Percentiles rank a stretch among this genome's conserved stretches.
phyloP scores from a whole-genome alignment of 1,139 yeast genomes.

The Sugiyamaella sp. region DNA sequence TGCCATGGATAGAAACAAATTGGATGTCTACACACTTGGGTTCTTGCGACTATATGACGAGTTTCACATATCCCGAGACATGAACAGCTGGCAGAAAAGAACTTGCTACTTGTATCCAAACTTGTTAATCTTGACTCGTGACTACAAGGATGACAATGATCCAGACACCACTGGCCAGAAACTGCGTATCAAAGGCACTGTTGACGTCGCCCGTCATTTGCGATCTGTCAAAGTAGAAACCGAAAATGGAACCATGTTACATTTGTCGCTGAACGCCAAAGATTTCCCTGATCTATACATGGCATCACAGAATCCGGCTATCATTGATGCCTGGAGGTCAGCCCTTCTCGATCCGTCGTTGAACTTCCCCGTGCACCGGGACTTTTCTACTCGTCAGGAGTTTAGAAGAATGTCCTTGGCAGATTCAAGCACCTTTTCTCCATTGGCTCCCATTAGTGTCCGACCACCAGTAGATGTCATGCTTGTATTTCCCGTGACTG shows the following conservation, averaged over 20 bases:
- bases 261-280: constrained; percentile 6
- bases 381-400: constrained; percentile 11
- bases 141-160: constrained; percentile 9
- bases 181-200: constrained; percentile 27
- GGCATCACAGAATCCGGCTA: constrained; percentile 15
- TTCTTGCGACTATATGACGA: constrained; percentile 28
- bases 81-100: constrained; percentile 29
- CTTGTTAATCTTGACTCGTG: constrained; percentile 28
- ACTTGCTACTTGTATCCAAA: constrained; percentile 33
- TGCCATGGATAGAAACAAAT: constrained; percentile 27
- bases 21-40: constrained; percentile 30
- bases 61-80: constrained; percentile 30
- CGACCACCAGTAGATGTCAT: constrained; percentile 31
- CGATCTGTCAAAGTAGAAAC: constrained; percentile 21
- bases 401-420: constrained; percentile 11
- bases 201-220: constrained; percentile 29
- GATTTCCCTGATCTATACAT: constrained; percentile 13
- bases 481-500: constrained; percentile 30
- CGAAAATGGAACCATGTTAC: constrained; percentile 7
- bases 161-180: constrained; percentile 11
- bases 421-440: not conserved
- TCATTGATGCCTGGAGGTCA: constrained; percentile 24
- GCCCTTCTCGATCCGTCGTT: constrained; percentile 23
- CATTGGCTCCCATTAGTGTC: constrained; percentile 13
- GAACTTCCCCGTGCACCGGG: constrained; percentile 21